A percentile compares a stretch with the other conserved stretches of the same genome.
phyloP scores from a whole-genome alignment of 805 yeast species.

The Lachancea dasiensis region DNA sequence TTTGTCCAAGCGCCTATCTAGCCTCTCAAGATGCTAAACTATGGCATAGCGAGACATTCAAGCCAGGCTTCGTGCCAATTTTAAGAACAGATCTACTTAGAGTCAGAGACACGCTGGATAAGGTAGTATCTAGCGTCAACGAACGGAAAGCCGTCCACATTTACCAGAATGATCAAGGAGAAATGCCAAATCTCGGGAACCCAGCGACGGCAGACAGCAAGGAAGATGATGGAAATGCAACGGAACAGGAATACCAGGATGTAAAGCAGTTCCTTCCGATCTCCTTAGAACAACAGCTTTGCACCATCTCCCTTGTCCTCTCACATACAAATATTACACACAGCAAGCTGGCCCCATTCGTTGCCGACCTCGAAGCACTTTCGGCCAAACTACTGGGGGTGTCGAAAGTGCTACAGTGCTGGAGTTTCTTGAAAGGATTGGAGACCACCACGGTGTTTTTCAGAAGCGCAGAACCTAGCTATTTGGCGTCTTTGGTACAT shows the following conservation, averaged over 20 bases:
- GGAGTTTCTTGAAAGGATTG: constrained; percentile 9
- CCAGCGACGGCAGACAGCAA: background rate
- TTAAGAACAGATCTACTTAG: constrained; percentile 21
- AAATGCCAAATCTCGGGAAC: background rate
- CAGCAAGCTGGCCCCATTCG: constrained; percentile 12
- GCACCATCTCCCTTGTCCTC: constrained; percentile 19
- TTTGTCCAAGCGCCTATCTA: constrained; percentile 25
- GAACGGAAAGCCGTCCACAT: constrained; percentile 2
- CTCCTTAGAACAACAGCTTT: constrained; percentile 23
- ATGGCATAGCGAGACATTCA: constrained; percentile 22
- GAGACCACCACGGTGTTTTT: constrained; percentile 8
- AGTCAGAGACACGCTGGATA: constrained; percentile 14
- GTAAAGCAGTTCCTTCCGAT: constrained; percentile 25
- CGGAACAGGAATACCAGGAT: constrained; percentile 4
- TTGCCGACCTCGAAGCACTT: constrained; percentile 6
- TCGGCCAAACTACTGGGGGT: constrained; percentile 1
- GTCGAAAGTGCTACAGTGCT: constrained; percentile 1
- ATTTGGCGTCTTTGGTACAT: constrained; percentile 1
- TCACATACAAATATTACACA: constrained; percentile 14
- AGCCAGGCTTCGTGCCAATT: constrained; percentile 26
- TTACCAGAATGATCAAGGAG: constrained; percentile 4
- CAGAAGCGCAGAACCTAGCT: constrained; percentile 1
- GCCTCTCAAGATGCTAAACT: constrained; percentile 10
- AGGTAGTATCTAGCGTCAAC: constrained; percentile 4
- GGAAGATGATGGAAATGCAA: background rate